phyloP scores from a whole-genome alignment of 306 rosid genomes.

The peach (Prunus persica) region Prunus_persica_NCBIv2 NC_034015.1:17085001-17085500 shows the following conservation, averaged over 20 bases:
- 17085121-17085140: neutral
- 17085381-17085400: constrained; percentile 40
- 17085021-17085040: too few relatives aligned
- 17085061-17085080: too few relatives aligned
- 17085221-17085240: neutral
- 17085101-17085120: neutral
- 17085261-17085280: neutral
- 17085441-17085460: constrained; percentile 25
- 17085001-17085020: too few relatives aligned
- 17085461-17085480: constrained; percentile 24
- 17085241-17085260: neutral
- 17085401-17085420: constrained; percentile 34
- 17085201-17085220: neutral
- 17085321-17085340: neutral
- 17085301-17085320: neutral
- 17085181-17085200: neutral
- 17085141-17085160: too few relatives aligned
- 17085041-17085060: too few relatives aligned
- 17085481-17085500: constrained; percentile 1
- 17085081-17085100: too few relatives aligned
- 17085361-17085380: constrained; percentile 17
- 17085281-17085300: constrained; percentile 3
- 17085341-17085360: constrained; percentile 6
- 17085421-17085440: constrained; percentile 36
- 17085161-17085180: too few relatives aligned